Base-by-base conservation (phyloP, 2,329 filamentous ascomycete genomes). In the Talaromyces sp. region DNA sequence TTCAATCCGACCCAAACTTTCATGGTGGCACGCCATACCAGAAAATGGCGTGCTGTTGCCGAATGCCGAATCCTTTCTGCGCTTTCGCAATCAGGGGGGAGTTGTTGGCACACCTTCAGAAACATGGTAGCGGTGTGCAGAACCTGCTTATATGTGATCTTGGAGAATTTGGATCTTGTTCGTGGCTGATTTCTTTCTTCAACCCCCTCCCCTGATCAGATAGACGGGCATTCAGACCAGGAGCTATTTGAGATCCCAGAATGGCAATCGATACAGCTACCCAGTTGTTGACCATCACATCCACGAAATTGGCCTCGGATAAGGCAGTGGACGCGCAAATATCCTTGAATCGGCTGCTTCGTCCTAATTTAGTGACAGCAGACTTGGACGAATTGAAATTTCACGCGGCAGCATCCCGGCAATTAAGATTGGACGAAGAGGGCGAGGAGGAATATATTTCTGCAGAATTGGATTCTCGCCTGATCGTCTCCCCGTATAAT, bases 401-500 rank as follows among this genome's bases (percentile, higher is more conserved):
- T 49, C 54, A 68, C 48, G 70, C 68, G 8, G 69, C 71, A 2
- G 67, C 70, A 9, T 66, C 70, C 11, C 49, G 65, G 11, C 70
- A 73, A 55, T 47, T 73, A 2, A 56, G 65, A 58, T 48, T 22
- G 41, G 51, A 33, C 33, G 51, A 43, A 2, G 52, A 41, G 3
- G 49, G 35, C 14, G 43, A 41, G 3, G 49, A 37, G 13, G 43
- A 44, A 47, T 40, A 22, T 14, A 13, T 14, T 9, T 35, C 44
- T 8, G 16, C 49, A 47, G 46, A 58, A 7, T 53, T 53, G 16
- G 63, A 69, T 43, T 57, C 68, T 59, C 56, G 75, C 70, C 63
- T 94, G 40, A 77, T 88, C 36, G 81, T 86, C 56, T 96, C 91
- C 0, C 91, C 91, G 0, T 96, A 96, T 70, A 83, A 84, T 9